phyloP scores from a whole-genome alignment of 257 asterid species.

The Solanum pinnatisectum region DNA sequence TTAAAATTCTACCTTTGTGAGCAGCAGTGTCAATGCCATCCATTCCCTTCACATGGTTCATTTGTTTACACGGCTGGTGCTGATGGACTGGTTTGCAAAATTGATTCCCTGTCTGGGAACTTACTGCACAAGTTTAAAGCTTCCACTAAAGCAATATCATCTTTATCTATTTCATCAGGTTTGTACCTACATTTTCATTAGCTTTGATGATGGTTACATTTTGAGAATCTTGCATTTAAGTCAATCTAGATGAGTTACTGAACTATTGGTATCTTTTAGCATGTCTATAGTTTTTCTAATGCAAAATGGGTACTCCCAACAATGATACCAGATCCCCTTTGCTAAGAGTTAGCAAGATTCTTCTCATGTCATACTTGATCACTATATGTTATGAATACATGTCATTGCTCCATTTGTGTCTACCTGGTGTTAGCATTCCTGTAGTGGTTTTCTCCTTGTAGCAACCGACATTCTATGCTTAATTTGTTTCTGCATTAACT shows the following conservation, averaged over 20 bases:
- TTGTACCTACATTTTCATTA: not conserved
- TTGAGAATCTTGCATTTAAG: not conserved
- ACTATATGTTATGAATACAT: not conserved
- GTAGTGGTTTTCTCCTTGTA: not conserved
- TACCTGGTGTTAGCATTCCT: not conserved
- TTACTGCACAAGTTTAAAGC: no score
- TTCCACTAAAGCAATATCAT: no score
- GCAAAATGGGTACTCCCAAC: not conserved
- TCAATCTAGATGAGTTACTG: not conserved
- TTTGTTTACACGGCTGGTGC: no score
- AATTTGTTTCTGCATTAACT: not conserved
- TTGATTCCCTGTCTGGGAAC: no score
- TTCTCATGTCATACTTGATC: not conserved
- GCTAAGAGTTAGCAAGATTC: not conserved
- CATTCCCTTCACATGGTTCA: no score
- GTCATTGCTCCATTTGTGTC: not conserved
- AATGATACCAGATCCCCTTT: not conserved
- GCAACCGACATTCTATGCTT: not conserved
- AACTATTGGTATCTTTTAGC: not conserved
- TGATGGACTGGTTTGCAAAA: no score
- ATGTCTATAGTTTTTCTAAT: not conserved
- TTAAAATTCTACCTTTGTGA: not conserved
- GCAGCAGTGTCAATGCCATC: conserved; percentile 62
- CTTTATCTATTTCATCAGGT: no score
- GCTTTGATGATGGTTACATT: not conserved